Evolutionary conservation across 192 early-diverging fungal genomes (phyloP).

Genomic region (Dissophora globulifera): DNA sequence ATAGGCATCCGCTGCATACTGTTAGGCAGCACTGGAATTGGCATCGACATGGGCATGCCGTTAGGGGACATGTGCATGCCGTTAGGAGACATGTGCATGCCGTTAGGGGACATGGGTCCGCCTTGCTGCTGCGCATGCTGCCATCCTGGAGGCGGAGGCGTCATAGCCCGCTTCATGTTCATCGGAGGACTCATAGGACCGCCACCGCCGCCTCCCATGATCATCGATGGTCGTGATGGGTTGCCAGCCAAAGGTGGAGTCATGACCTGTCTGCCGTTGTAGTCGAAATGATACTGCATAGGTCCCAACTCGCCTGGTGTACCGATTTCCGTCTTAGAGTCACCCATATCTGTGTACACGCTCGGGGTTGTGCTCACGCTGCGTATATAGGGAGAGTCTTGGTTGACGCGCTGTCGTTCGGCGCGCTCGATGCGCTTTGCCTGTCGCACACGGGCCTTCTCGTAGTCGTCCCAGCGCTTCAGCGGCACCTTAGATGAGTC

Average conservation of each 20-base stretch:
- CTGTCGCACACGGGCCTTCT: conserved; percentile 78
- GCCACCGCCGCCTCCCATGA: too few relatives aligned
- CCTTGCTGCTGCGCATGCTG: neutral
- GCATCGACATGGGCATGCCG: too few relatives aligned
- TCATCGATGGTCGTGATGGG: conserved; percentile 33
- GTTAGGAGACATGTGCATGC: conserved; percentile 3
- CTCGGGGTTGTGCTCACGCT: neutral
- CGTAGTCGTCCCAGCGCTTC: conserved; percentile 89
- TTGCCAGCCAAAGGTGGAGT: conserved; percentile 38
- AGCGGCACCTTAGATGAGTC: conserved; percentile 82
- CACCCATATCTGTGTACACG: conserved; percentile 14
- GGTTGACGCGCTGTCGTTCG: conserved; percentile 46
- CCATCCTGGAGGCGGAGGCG: conserved; percentile 6
- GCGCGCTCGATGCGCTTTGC: conserved; percentile 75
- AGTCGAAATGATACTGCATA: conserved; percentile 52
- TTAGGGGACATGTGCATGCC: conserved; percentile 4
- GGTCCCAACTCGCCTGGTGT: conserved; percentile 39
- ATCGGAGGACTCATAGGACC: conserved; percentile 1
- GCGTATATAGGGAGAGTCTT: conserved; percentile 44
- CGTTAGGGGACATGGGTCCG: conserved; percentile 9
- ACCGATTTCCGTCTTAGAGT: conserved; percentile 20
- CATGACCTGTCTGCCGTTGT: conserved; percentile 44
- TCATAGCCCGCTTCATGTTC: conserved; percentile 8
- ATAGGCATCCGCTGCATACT: too few relatives aligned
- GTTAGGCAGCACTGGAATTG: too few relatives aligned